A percentile compares a stretch with the other conserved stretches of the same genome.
Conservation (phyloP, 176 grass and related monocot species). For the maize (Zea mays) region DNA sequence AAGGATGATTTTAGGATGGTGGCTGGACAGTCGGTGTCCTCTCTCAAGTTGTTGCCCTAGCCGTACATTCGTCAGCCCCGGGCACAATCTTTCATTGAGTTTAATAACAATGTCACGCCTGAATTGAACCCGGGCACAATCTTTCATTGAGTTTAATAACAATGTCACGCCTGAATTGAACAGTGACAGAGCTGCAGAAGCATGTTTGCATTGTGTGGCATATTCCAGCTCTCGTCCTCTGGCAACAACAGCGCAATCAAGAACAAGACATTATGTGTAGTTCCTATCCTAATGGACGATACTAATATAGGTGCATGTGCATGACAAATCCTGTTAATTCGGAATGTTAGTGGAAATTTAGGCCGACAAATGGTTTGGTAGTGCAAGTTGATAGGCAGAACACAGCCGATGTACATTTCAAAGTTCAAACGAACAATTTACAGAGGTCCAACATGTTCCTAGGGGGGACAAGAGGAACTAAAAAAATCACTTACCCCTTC, state of each 20-base stretch:
- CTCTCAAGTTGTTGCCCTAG: too few relatives aligned
- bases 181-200: neutral
- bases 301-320: neutral
- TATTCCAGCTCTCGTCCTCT: neutral
- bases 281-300: neutral
- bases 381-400: conserved; percentile 11
- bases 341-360: neutral
- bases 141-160: too few relatives aligned
- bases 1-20: too few relatives aligned
- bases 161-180: too few relatives aligned
- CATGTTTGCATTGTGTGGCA: neutral
- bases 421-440: conserved; percentile 35
- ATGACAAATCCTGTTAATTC: neutral
- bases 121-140: too few relatives aligned
- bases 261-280: too few relatives aligned
- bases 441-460: conserved; percentile 33
- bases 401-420: neutral
- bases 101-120: too few relatives aligned
- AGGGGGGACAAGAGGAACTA: conserved; percentile 39
- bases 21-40: too few relatives aligned
- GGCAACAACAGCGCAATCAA: neutral
- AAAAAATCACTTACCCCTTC: conserved; percentile 45
- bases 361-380: conserved; percentile 12
- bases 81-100: too few relatives aligned
- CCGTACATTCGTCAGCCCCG: too few relatives aligned